phyloP scores from a whole-genome alignment of 2,329 filamentous ascomycete genomes.

The Curvularia sp. region DNA sequence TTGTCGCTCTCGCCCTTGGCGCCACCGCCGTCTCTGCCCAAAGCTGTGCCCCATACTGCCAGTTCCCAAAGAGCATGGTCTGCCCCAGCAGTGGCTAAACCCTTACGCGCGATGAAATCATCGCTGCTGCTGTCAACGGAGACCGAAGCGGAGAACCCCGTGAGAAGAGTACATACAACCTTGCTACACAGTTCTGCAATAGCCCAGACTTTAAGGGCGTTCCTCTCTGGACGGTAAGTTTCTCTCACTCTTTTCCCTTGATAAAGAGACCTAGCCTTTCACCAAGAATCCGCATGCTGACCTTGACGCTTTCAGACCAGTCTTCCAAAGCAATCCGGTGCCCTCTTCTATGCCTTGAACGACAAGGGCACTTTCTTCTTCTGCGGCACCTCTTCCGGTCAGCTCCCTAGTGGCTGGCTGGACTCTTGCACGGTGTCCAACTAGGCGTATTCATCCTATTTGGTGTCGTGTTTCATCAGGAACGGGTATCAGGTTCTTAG shows the following conservation, averaged over 20 bases:
- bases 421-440: neutral
- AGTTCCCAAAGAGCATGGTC: neutral
- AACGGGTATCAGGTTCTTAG: neutral
- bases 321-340: neutral
- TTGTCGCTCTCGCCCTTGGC: slow-evolving; percentile 12
- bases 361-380: neutral
- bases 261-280: neutral
- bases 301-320: neutral
- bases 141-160: neutral
- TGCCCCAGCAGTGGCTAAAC: neutral
- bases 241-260: neutral
- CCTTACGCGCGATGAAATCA: neutral
- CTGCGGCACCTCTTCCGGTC: neutral
- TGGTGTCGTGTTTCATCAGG: neutral
- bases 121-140: too few species aligned
- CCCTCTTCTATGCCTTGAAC: neutral
- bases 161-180: neutral
- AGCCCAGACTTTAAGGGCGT: neutral
- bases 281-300: neutral
- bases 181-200: neutral
- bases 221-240: slow-evolving; percentile 6
- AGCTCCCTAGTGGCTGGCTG: neutral
- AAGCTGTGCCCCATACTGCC: neutral
- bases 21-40: slow-evolving; percentile 8
- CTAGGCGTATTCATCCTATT: neutral